Conservation (phyloP, 495 filamentous ascomycete species). For the Hypoxylon crocopeplum region DNA sequence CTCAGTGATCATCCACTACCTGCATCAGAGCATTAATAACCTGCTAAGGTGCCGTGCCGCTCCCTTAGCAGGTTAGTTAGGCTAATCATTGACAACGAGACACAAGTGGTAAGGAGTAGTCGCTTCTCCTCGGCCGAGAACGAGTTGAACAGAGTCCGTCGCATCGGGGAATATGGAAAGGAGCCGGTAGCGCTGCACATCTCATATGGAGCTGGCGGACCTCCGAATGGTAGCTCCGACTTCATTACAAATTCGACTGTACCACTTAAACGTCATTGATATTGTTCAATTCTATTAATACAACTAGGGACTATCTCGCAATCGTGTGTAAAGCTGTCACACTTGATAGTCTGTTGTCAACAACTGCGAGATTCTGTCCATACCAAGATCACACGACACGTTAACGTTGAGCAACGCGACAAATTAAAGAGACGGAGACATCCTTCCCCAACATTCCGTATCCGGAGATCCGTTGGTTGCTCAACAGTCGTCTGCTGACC, state of each 20-base stretch:
- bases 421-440: background rate
- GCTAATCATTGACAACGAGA: slow-evolving; percentile 1
- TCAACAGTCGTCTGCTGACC: background rate
- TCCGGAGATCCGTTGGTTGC: slow-evolving; percentile 21
- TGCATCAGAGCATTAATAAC: too few species aligned
- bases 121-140: slow-evolving; percentile 11
- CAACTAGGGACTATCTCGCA: background rate
- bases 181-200: slow-evolving; percentile 14
- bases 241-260: slow-evolving; percentile 3
- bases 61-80: too few species aligned
- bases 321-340: background rate
- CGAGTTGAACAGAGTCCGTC: background rate
- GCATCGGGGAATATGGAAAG: slow-evolving; percentile 6
- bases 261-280: slow-evolving; percentile 11
- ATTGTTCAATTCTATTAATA: background rate
- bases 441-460: slow-evolving; percentile 9
- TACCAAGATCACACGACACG: background rate
- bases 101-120: background rate
- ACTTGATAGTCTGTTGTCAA: too few species aligned
- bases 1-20: slow-evolving; percentile 11
- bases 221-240: slow-evolving; percentile 21
- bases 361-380: background rate
- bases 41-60: too few species aligned
- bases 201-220: slow-evolving; percentile 7
- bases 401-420: background rate